Evolutionary conservation across 2,329 filamentous ascomycete genomes (phyloP), one percentile per base, ranked within the genome.

Genomic region (Stemphylium vesicarium): DNA sequence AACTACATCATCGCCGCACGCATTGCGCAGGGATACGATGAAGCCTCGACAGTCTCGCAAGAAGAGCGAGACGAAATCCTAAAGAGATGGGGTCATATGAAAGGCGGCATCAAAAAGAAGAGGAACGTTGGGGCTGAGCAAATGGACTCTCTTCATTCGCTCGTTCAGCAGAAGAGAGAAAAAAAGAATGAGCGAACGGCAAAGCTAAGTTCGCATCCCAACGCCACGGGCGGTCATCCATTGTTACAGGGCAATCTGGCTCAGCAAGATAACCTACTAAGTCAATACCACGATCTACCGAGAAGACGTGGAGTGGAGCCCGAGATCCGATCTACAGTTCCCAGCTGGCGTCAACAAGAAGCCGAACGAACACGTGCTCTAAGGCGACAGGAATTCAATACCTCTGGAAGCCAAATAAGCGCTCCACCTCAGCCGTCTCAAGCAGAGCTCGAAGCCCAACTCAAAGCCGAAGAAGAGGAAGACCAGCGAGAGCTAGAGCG

Each of bases 1-100:
- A 92, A 90, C 62, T 94, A 94, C 70, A 91, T 96, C 60, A 85
- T 92, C 40, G 85, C 90, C 1, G 89, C 91, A 2, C 83, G 91
- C 40, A 89, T 90, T 43, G 81, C 87, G 0, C 90, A 96, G 71
- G 91, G 92, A 1, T 85, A 86, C 57, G 84, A 87, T 38, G 89
- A 93, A 45, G 82, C 86, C 62, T 77, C 78, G 13, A 68, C 70
- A 1, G 79, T 86, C 1, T 83, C 81, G 0, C 69, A 72, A 0
- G 82, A 84, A 56, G 89, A 94, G 73, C 81, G 83, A 35, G 78
- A 80, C 1, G 85, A 88, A 50, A 85, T 94, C 16, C 71, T 93
- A 33, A 74, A 77, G 35, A 80, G 85, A 6, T 96, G 89, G 88
- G 80, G 85, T n/a, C 78, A 78, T 4, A 68, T 84, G 43, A 82